Evolutionary conservation across 192 early-diverging fungal genomes (phyloP).

Genomic region (Chytriomyces sp.): DNA sequence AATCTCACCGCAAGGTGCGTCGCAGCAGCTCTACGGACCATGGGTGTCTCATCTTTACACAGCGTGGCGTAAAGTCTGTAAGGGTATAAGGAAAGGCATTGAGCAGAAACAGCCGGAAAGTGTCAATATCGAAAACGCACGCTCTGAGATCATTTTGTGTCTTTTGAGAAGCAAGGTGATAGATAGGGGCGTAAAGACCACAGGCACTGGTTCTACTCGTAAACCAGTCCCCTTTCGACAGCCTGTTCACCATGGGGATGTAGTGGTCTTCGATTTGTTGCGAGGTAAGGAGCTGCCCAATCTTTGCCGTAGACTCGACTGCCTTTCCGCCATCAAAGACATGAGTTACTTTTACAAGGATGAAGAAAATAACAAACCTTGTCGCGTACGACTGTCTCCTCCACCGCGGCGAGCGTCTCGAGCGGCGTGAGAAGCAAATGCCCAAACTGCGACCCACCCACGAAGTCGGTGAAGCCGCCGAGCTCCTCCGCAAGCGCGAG

Average conservation of each 20-base stretch:
- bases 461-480: conserved; percentile 87
- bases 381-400: conserved; percentile 97
- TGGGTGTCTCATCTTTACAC: conserved; percentile 92
- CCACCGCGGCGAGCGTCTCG: conserved; percentile 95
- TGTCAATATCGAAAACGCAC: too few species aligned
- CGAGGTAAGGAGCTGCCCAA: conserved; percentile 72
- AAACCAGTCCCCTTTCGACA: conserved; percentile 97
- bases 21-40: conserved; percentile 95
- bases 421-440: conserved; percentile 87
- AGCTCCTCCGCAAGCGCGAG: conserved; percentile 92
- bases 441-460: conserved; percentile 86
- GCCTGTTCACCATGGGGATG: conserved; percentile 88
- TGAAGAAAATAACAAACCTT: conserved; percentile 65
- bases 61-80: conserved; percentile 75
- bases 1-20: conserved; percentile 73
- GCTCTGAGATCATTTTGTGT: conserved; percentile 85
- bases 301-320: conserved; percentile 90
- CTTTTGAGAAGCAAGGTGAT: conserved; percentile 67
- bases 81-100: not conserved
- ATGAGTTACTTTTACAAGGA: not conserved
- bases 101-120: conserved; percentile 7
- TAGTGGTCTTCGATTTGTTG: conserved; percentile 85
- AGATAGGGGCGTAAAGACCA: conserved; percentile 88
- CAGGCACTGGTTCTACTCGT: conserved; percentile 93
- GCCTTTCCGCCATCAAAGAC: conserved; percentile 63